Evolutionary conservation across 345 rosid species (phyloP).

Genomic region (rapeseed (Brassica napus)): DNA sequence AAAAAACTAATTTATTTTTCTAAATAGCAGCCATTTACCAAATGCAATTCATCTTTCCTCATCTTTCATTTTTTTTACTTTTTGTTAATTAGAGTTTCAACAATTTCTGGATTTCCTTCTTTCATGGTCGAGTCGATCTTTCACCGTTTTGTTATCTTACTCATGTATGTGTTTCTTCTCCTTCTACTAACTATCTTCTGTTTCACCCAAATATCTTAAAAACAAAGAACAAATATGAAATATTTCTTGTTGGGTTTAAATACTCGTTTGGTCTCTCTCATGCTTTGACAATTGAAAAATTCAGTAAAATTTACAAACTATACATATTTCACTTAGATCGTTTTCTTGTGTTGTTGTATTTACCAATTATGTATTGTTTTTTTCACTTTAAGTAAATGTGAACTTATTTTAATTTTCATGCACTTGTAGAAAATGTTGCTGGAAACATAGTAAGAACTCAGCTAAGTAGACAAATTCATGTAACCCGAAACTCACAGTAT

Average conservation of each 20-base stretch:
- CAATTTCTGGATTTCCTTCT: neutral
- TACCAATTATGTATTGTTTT: too few relatives aligned
- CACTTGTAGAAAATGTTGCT: too few relatives aligned
- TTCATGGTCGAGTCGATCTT: neutral
- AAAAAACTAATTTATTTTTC: neutral
- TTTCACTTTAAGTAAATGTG: too few relatives aligned
- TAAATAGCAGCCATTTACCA: neutral
- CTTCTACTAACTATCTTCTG: neutral
- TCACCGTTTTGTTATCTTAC: neutral
- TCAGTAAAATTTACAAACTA: too few relatives aligned
- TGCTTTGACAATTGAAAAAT: too few relatives aligned
- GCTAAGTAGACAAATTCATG: too few relatives aligned
- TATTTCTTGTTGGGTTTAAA: neutral
- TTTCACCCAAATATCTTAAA: neutral
- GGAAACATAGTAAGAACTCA: too few relatives aligned
- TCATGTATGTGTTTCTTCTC: neutral
- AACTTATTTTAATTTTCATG: too few relatives aligned
- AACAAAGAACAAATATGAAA: neutral
- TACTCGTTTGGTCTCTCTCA: too few relatives aligned
- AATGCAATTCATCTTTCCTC: neutral
- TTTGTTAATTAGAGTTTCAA: neutral
- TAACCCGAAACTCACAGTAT: too few relatives aligned
- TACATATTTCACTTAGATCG: too few relatives aligned
- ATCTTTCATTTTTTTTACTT: neutral
- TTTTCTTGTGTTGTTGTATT: too few relatives aligned